phyloP scores from a whole-genome alignment of 2,329 filamentous ascomycete genomes.

The Colletotrichum lindemuthianum region DNA sequence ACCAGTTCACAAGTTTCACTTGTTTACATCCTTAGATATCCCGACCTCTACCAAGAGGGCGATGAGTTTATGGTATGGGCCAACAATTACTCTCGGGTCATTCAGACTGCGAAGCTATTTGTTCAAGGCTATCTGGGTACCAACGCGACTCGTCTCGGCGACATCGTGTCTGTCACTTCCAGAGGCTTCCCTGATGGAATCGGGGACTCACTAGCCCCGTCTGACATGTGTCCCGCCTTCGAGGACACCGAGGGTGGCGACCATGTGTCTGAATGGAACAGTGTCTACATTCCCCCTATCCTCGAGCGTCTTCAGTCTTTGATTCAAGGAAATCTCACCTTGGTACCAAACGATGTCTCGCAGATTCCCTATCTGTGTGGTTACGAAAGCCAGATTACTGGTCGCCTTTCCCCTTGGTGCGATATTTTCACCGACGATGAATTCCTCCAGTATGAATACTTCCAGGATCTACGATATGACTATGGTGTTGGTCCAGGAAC shows the following conservation, averaged over 20 bases:
- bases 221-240: constrained; percentile 71
- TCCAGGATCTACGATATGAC: constrained; percentile 75
- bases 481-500: constrained; percentile 70
- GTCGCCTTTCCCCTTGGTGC: constrained; percentile 70
- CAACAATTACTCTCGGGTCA: constrained; percentile 72
- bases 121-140: constrained; percentile 69
- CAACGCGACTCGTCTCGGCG: constrained; percentile 62
- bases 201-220: constrained; percentile 71
- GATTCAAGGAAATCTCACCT: constrained; percentile 63
- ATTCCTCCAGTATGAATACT: constrained; percentile 72
- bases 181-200: constrained; percentile 61
- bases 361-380: constrained; percentile 76
- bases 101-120: constrained; percentile 71
- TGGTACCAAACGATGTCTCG: constrained; percentile 62
- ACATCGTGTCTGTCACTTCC: constrained; percentile 67
- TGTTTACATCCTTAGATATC: constrained; percentile 46
- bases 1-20: not conserved
- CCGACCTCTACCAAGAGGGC: constrained; percentile 60
- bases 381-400: constrained; percentile 75
- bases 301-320: constrained; percentile 63
- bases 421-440: constrained; percentile 70
- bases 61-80: constrained; percentile 69
- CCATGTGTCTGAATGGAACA: constrained; percentile 58
- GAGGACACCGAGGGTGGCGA: constrained; percentile 61
- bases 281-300: constrained; percentile 63